Evolutionary conservation across 192 early-diverging fungal genomes (phyloP), one percentile per base, ranked within the genome.

Genomic region (Entomortierella parvispora): DNA sequence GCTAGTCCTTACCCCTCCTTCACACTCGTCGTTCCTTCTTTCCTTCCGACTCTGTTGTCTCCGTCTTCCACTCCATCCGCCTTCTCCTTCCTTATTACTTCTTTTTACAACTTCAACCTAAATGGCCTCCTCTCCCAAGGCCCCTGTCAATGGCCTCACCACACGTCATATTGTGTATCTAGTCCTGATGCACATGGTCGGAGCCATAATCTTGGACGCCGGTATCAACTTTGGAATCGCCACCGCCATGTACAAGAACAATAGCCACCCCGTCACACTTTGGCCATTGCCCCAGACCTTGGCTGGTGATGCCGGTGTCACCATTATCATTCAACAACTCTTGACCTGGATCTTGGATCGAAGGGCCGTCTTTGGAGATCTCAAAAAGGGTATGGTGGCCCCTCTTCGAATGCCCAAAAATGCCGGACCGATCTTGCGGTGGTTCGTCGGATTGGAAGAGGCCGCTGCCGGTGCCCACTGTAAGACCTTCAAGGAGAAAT

Each of bases 191-290:
- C 69, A 71, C 42, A 26, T 33, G 29, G 47, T 71, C 23, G 69
- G 69, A 3, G 51, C 69, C 43, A 63, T 62, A 54, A 56, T 71
- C 40, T 53, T 71, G 23, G 69, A 71, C 33, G 61, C 52, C 14
- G 60, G 32, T 53, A 71, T 71, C 69, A 71, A 71, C 54, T 71
- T 71, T 63, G 69, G 69, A 17, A n/a, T 71, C 47, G 69, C 69
- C 22, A 54, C 50, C 12, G 69, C 69, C 29, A 71, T 71, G 69
- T 71, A 71, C 69, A 71, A 71, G 46, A 52, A 23, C 37, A 71
- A 7, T 8, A 58, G 32, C 3, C 2, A 71, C n/a, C 53, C 60
- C 18, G 45, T 71, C 32, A 18, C 31, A 12, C 54, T 71, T 18
- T 71, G 69, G 69, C 53, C 52, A 12, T 42, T 71, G 8, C 69